phyloP scores from a whole-genome alignment of 345 rosid species.

The Salix caprea region DNA sequence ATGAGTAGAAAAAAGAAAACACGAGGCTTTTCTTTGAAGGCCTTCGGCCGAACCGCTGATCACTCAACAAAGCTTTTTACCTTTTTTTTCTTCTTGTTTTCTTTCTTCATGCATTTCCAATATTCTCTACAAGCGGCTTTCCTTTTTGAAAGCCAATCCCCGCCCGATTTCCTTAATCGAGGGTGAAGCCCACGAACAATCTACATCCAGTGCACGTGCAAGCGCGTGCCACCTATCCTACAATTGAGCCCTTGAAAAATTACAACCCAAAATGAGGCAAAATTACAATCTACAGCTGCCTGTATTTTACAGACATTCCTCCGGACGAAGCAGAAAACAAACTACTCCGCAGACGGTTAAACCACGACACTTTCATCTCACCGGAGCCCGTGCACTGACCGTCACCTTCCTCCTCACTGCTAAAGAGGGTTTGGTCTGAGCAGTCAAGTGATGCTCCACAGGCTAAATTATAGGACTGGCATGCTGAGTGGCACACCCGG shows the following conservation, averaged over 20 bases:
- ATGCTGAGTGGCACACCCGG: constrained; percentile 91
- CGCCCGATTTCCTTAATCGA: constrained; percentile 12
- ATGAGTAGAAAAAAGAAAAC: neutral
- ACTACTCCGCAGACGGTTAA: constrained; percentile 40
- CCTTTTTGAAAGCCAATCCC: constrained; percentile 17
- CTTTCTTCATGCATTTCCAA: constrained; percentile 4
- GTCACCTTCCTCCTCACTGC: constrained; percentile 66
- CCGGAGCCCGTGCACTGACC: constrained; percentile 87
- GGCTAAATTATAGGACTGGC: constrained; percentile 79
- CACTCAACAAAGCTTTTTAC: constrained; percentile 6
- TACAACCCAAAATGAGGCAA: constrained; percentile 5
- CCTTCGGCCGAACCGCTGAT: constrained; percentile 27
- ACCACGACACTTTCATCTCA: constrained; percentile 50
- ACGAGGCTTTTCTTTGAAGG: neutral
- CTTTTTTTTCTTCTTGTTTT: neutral
- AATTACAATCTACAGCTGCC: constrained; percentile 10
- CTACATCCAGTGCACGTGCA: constrained; percentile 17
- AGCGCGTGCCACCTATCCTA: constrained; percentile 10
- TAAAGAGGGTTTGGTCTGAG: constrained; percentile 91
- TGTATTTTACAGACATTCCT: constrained; percentile 26
- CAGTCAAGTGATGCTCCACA: constrained; percentile 99
- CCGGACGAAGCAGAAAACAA: constrained; percentile 28
- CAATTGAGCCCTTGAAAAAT: constrained; percentile 12
- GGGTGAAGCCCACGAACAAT: constrained; percentile 12
- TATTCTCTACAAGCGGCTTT: constrained; percentile 20